phyloP scores from a whole-genome alignment of 768 basidiomycete genomes.

The Leccinum disarticulatum region DNA sequence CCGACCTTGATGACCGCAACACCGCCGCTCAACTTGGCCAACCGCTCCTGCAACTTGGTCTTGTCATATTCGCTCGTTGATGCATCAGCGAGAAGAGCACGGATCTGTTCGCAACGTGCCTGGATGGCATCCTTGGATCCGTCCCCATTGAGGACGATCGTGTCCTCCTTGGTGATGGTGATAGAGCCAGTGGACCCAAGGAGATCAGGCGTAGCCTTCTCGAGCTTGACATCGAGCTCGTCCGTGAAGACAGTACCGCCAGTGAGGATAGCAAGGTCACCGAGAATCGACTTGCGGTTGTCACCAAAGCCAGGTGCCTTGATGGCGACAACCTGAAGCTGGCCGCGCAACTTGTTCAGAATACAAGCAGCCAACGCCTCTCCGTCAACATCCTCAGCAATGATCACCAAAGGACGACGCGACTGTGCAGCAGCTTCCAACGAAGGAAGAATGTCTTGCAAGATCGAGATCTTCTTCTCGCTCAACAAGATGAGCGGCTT shows the following conservation, averaged over 20 bases:
- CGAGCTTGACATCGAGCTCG: slow-evolving; percentile 96
- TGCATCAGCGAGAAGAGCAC: slow-evolving; percentile 74
- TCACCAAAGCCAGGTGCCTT: slow-evolving; percentile 99
- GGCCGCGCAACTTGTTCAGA: slow-evolving; percentile 98
- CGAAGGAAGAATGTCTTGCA: slow-evolving; percentile 94
- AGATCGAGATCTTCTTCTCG: slow-evolving; percentile 96
- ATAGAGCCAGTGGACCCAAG: slow-evolving; percentile 90
- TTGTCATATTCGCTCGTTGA: slow-evolving; percentile 93
- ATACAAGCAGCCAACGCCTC: slow-evolving; percentile 98
- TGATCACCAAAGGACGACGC: slow-evolving; percentile 90
- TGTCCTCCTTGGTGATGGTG: slow-evolving; percentile 97
- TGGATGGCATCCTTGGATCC: slow-evolving; percentile 89
- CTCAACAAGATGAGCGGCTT: slow-evolving; percentile 91
- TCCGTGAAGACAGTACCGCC: slow-evolving; percentile 98
- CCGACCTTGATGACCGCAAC: slow-evolving; percentile 99
- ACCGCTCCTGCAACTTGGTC: slow-evolving; percentile 92
- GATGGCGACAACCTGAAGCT: slow-evolving; percentile 90
- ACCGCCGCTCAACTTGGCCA: slow-evolving; percentile 94
- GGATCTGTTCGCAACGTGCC: slow-evolving; percentile 95
- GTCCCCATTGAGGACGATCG: slow-evolving; percentile 91
- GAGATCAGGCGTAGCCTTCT: slow-evolving; percentile 82
- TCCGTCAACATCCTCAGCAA: slow-evolving; percentile 97
- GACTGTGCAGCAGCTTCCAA: slow-evolving; percentile 79
- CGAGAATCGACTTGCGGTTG: slow-evolving; percentile 98
- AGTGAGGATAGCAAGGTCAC: slow-evolving; percentile 95